Percentiles rank a stretch among this genome's conserved stretches.
phyloP scores from a whole-genome alignment of 306 rosid genomes.

The Carpinus fangiana region DNA sequence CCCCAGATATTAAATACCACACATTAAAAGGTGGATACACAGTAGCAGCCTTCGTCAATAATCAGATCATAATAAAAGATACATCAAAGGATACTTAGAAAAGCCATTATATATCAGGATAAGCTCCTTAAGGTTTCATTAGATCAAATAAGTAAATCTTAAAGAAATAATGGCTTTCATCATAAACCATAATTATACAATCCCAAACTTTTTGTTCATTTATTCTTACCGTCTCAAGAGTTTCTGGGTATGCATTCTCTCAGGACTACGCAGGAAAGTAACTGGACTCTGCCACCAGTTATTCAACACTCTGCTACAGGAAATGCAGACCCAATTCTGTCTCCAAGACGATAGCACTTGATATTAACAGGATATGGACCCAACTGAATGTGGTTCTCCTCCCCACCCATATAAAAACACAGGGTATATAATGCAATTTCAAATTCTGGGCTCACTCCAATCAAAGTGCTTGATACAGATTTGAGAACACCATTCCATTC shows the following conservation, averaged over 20 bases:
- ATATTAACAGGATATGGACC: slow-evolving; percentile 86
- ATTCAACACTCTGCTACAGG: slow-evolving; percentile 70
- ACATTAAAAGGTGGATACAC: not conserved
- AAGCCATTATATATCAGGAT: not conserved
- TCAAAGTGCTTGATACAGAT: slow-evolving; percentile 85
- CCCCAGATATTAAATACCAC: not conserved
- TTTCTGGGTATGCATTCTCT: slow-evolving; percentile 17
- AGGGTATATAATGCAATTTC: slow-evolving; percentile 86
- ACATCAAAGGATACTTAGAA: not conserved
- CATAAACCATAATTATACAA: not conserved
- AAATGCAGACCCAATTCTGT: slow-evolving; percentile 76
- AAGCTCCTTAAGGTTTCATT: not conserved
- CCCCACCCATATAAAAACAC: slow-evolving; percentile 75
- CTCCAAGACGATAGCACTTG: slow-evolving; percentile 73
- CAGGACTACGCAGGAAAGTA: not conserved
- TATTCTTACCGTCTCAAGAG: too few species aligned
- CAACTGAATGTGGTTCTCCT: slow-evolving; percentile 73
- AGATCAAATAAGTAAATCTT: not conserved
- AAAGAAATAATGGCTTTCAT: not conserved
- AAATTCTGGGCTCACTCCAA: slow-evolving; percentile 98
- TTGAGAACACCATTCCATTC: slow-evolving; percentile 95
- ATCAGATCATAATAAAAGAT: not conserved
- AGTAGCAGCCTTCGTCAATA: not conserved
- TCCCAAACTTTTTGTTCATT: not conserved
- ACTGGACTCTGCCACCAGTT: slow-evolving; percentile 15